These are phyloP conservation scores for Stenogyne calaminthoides DNA, from an alignment of 305 asterid species.

Conservation along the genomic window DNA sequence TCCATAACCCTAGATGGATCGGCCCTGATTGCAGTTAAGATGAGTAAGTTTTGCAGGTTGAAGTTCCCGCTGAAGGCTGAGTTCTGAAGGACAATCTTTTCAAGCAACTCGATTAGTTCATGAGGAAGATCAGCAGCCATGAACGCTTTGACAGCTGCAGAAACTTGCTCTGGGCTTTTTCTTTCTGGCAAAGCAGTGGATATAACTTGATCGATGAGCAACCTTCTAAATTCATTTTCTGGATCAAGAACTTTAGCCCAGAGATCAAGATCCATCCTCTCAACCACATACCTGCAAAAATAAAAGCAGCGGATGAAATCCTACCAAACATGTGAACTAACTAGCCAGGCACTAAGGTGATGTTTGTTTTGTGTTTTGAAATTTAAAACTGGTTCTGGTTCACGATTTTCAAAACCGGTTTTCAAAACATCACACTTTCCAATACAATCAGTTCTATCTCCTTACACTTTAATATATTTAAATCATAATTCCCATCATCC, in stretches of 20 bases:
- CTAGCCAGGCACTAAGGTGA: neutral
- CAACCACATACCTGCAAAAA: conserved; percentile 86
- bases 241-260: conserved; percentile 97
- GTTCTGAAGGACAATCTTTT: conserved; percentile 96
- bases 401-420: too few relatives aligned
- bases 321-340: conserved; percentile 2
- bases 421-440: too few relatives aligned
- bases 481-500: too few relatives aligned
- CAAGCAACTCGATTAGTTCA: conserved; percentile 96
- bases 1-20: conserved; percentile 99
- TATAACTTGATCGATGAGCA: conserved; percentile 98
- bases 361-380: too few relatives aligned
- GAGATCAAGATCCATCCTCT: conserved; percentile 97
- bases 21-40: conserved; percentile 96
- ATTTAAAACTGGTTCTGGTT: too few relatives aligned
- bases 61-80: conserved; percentile 99
- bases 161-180: conserved; percentile 99
- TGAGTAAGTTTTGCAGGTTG: conserved; percentile 90
- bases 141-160: conserved; percentile 99
- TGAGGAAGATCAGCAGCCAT: conserved; percentile 99
- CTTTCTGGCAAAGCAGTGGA: conserved; percentile 99
- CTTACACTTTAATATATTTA: too few relatives aligned
- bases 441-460: too few relatives aligned
- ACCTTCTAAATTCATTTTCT: conserved; percentile 96
- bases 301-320: conserved; percentile 25